A percentile compares a stretch with the other conserved stretches of the same genome.
phyloP scores from a whole-genome alignment of 1,284 basidiomycete genomes.

The Tylopilus sp. region DNA sequence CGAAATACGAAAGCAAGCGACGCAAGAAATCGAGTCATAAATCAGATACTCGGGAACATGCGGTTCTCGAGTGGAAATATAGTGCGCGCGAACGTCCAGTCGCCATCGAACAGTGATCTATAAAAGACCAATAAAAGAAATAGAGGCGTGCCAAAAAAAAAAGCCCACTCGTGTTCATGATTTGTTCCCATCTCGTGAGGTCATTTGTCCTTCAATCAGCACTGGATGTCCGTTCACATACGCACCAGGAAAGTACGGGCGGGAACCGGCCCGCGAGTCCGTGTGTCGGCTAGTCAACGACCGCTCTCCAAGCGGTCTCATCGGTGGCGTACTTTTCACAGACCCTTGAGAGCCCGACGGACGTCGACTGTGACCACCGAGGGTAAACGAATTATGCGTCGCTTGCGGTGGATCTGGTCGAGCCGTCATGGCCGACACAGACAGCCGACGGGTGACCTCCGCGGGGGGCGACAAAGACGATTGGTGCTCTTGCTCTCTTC shows the following conservation, averaged over 20 bases:
- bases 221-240: constrained; percentile 17
- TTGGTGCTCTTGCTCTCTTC: constrained; percentile 27
- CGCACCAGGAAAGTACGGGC: constrained; percentile 23
- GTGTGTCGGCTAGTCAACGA: constrained; percentile 14
- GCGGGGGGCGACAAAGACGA: constrained; percentile 40
- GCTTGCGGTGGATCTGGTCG: constrained; percentile 43
- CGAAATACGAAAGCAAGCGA: constrained; percentile 19
- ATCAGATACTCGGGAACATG: constrained; percentile 23
- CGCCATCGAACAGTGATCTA: constrained; percentile 8
- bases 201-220: constrained; percentile 12
- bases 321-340: constrained; percentile 21
- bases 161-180: constrained; percentile 18
- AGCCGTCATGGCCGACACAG: constrained; percentile 40
- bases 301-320: constrained; percentile 24
- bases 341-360: constrained; percentile 11
- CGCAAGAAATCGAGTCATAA: constrained; percentile 31
- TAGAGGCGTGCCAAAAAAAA: neutral
- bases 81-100: constrained; percentile 10
- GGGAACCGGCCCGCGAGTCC: constrained; percentile 20
- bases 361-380: constrained; percentile 22
- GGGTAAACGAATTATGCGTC: constrained; percentile 21
- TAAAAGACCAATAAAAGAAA: constrained; percentile 2
- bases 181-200: constrained; percentile 23
- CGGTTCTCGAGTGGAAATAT: constrained; percentile 4
- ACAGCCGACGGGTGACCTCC: constrained; percentile 44